These are phyloP conservation scores for Quillaja saponaria DNA, from an alignment of 306 rosid species.

Conservation along the genomic window DNA sequence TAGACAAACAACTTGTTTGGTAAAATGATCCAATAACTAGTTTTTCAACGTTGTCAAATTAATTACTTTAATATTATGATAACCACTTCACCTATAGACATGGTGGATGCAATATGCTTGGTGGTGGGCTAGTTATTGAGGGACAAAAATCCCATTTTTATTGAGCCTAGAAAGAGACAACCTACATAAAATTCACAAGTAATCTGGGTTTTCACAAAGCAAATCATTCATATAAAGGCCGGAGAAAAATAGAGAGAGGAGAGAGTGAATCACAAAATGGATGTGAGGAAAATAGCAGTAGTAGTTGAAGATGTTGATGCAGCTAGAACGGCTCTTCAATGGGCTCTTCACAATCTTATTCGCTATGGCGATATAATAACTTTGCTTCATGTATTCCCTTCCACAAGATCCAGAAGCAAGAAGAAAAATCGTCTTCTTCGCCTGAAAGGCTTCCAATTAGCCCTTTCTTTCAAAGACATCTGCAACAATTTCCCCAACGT, in stretches of 20 bases:
- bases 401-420: constrained; percentile 57
- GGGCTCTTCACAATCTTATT: constrained; percentile 77
- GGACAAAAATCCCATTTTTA: too few species aligned
- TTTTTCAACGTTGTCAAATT: too few species aligned
- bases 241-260: neutral
- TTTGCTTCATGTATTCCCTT: constrained; percentile 73
- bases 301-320: constrained; percentile 88
- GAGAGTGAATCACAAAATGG: constrained; percentile 39
- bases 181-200: too few species aligned
- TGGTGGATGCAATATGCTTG: too few species aligned
- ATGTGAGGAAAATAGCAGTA: constrained; percentile 73
- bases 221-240: too few species aligned
- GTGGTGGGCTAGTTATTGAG: too few species aligned
- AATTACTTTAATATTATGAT: too few species aligned
- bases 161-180: too few species aligned
- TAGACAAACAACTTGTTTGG: too few species aligned
- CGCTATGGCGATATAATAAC: constrained; percentile 76
- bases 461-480: constrained; percentile 78
- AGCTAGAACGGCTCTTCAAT: constrained; percentile 73
- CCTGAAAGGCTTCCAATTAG: constrained; percentile 68
- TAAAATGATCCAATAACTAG: too few species aligned
- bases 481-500: constrained; percentile 70
- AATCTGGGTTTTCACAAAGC: too few species aligned
- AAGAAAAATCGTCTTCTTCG: constrained; percentile 60
- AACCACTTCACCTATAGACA: too few species aligned